Evolutionary conservation across 2,329 filamentous ascomycete genomes (phyloP).

Genomic region (Plectosphaerella cucumerina): DNA sequence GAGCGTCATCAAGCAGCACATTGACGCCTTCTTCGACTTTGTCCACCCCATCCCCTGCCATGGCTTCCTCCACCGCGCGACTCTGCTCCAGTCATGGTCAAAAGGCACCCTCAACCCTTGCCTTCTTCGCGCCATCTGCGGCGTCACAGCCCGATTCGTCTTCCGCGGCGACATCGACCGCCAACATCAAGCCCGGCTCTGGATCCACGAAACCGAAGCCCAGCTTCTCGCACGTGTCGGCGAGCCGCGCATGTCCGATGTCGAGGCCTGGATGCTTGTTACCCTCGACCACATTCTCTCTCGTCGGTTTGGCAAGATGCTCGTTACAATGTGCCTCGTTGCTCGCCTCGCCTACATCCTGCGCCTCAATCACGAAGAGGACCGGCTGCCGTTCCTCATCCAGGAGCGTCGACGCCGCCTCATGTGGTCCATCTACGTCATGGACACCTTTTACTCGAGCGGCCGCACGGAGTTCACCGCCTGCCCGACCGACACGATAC

Average conservation of each 20-base stretch:
- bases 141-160: slow-evolving; percentile 6
- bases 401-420: slow-evolving; percentile 14
- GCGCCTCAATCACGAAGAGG: slow-evolving; percentile 15
- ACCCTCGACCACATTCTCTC: slow-evolving; percentile 15
- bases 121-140: slow-evolving; percentile 8
- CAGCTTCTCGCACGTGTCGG: slow-evolving; percentile 9
- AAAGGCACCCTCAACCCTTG: slow-evolving; percentile 6
- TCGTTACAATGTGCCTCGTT: slow-evolving; percentile 11
- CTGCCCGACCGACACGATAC: slow-evolving; percentile 5
- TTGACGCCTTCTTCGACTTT: slow-evolving; percentile 9
- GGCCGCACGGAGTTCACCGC: slow-evolving; percentile 7
- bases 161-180: neutral
- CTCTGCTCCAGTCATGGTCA: slow-evolving; percentile 8
- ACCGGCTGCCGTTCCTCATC: slow-evolving; percentile 8
- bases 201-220: slow-evolving; percentile 13
- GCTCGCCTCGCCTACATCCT: slow-evolving; percentile 15
- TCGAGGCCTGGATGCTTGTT: slow-evolving; percentile 16
- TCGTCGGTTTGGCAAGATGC: slow-evolving; percentile 16
- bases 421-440: slow-evolving; percentile 17
- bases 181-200: slow-evolving; percentile 15
- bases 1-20: slow-evolving; percentile 8
- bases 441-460: slow-evolving; percentile 10
- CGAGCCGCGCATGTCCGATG: slow-evolving; percentile 13
- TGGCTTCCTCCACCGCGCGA: slow-evolving; percentile 9
- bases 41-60: slow-evolving; percentile 10